Conservation (phyloP, 1,284 basidiomycete species). For the Cryptococcus depauperatus region DNA sequence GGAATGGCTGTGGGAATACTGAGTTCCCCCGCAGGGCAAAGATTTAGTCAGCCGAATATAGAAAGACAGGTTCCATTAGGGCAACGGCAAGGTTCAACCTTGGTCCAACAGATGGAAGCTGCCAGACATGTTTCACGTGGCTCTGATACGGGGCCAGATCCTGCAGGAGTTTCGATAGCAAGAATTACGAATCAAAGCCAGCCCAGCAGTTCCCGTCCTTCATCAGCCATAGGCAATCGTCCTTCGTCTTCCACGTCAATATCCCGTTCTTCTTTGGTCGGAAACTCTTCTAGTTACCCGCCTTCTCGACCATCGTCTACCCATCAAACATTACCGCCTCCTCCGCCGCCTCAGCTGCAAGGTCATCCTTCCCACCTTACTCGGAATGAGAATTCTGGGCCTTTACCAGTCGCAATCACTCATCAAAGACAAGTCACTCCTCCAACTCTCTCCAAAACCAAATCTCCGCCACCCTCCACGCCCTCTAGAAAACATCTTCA, state of each 20-base stretch:
- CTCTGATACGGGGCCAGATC: neutral
- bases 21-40: constrained; percentile 3
- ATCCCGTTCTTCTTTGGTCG: constrained; percentile 15
- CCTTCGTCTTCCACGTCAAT: constrained; percentile 8
- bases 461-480: constrained; percentile 37
- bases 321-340: neutral
- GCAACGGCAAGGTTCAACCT: neutral
- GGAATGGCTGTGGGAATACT: constrained; percentile 1
- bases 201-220: constrained; percentile 1
- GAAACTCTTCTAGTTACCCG: constrained; percentile 7
- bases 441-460: constrained; percentile 22
- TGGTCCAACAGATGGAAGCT: neutral
- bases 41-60: neutral
- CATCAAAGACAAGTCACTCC: constrained; percentile 20
- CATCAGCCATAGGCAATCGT: constrained; percentile 10
- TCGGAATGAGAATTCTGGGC: neutral
- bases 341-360: neutral
- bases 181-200: neutral
- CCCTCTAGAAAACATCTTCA: constrained; percentile 32
- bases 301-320: constrained; percentile 3
- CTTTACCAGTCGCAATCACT: neutral
- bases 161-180: neutral
- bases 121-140: neutral
- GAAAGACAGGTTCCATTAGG: neutral
- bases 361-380: neutral